These are phyloP conservation scores for Citrus sinensis DNA, from an alignment of 345 rosid genomes.

Conservation along the genomic window DNA sequence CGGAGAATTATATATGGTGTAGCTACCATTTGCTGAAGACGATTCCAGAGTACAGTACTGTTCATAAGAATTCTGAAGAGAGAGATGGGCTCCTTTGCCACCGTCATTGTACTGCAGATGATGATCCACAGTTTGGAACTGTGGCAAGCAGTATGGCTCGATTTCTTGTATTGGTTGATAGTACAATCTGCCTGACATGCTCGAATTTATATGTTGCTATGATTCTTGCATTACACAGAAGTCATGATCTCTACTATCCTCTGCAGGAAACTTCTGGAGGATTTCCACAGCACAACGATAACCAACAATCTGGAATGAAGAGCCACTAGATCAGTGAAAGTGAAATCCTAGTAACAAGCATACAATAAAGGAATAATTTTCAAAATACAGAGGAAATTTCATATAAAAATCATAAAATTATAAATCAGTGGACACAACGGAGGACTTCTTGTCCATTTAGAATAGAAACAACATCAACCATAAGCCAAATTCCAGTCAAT, in stretches of 20 bases:
- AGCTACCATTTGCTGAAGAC: constrained; percentile 41
- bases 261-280: neutral
- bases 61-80: constrained; percentile 35
- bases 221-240: constrained; percentile 36
- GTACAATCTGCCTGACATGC: constrained; percentile 42
- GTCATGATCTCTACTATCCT: constrained; percentile 10
- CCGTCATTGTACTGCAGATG: constrained; percentile 26
- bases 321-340: neutral
- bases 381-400: neutral
- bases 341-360: neutral
- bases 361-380: neutral
- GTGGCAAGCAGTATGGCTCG: constrained; percentile 40
- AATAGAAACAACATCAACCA: constrained; percentile 4
- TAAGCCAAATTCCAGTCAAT: constrained; percentile 13
- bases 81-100: constrained; percentile 23
- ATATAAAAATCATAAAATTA: neutral
- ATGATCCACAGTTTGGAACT: constrained; percentile 34
- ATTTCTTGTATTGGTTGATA: constrained; percentile 38
- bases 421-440: neutral
- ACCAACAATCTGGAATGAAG: constrained; percentile 19
- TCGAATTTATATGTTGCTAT: constrained; percentile 22
- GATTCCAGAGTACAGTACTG: constrained; percentile 63
- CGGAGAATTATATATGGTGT: constrained; percentile 32
- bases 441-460: neutral
- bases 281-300: neutral